Conservation (phyloP, 306 rosid species). For the Fragaria vesca region DNA sequence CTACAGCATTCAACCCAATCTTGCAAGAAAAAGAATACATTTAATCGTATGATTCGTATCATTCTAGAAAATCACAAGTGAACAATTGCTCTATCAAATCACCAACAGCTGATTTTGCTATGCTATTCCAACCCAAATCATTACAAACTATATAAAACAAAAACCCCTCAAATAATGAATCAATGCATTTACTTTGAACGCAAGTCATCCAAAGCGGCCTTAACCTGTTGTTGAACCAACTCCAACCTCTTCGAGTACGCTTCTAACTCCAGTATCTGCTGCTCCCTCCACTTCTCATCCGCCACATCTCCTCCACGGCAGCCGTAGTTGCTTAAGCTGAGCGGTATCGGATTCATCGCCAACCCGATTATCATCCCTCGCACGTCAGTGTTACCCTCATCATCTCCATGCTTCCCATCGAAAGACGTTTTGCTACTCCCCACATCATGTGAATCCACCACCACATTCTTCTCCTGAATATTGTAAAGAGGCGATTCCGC, state of each 20-base stretch:
- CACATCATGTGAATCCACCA: constrained; percentile 2
- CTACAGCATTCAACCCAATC: background rate
- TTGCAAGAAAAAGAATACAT: background rate
- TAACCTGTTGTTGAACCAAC: constrained; percentile 65
- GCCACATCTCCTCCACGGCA: constrained; percentile 24
- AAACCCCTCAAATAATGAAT: background rate
- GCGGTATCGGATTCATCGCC: constrained; percentile 10
- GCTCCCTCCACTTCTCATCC: constrained; percentile 57
- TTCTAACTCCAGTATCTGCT: constrained; percentile 63
- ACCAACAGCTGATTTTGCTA: background rate
- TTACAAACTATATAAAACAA: background rate
- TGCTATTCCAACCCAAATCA: background rate
- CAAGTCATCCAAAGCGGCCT: constrained; percentile 62
- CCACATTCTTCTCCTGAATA: constrained; percentile 10
- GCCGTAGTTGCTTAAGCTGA: constrained; percentile 8
- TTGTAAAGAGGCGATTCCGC: constrained; percentile 9
- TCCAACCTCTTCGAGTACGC: constrained; percentile 65
- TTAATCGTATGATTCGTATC: background rate
- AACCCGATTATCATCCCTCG: constrained; percentile 19
- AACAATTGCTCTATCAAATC: constrained; percentile 3
- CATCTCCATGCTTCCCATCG: background rate
- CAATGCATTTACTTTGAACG: constrained; percentile 27
- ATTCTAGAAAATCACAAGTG: background rate
- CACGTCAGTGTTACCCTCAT: background rate
- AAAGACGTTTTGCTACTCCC: background rate